phyloP scores from a whole-genome alignment of 805 yeast species.

The Naumovozyma castellii region DNA sequence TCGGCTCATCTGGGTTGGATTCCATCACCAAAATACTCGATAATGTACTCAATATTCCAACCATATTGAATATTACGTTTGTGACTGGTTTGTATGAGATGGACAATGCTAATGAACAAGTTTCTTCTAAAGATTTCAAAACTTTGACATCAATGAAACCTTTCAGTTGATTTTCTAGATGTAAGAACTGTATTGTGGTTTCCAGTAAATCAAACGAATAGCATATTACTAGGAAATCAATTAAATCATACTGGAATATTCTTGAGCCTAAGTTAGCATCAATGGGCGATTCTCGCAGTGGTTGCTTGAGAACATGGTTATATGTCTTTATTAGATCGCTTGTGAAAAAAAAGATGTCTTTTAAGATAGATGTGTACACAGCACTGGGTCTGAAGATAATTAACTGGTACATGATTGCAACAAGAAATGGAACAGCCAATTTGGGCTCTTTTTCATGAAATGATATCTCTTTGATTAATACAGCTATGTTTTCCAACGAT shows the following conservation, averaged over 20 bases:
- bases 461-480: conserved; percentile 23
- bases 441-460: conserved; percentile 17
- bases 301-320: conserved; percentile 20
- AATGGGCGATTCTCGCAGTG: conserved; percentile 13
- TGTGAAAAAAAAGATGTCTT: conserved; percentile 21
- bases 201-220: conserved; percentile 52
- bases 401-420: conserved; percentile 47
- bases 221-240: conserved; percentile 43
- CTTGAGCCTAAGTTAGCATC: conserved; percentile 23
- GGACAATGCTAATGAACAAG: conserved; percentile 36
- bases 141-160: conserved; percentile 13
- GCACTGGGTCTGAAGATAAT: conserved; percentile 58
- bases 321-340: conserved; percentile 21
- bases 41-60: conserved; percentile 44
- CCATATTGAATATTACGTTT: conserved; percentile 40
- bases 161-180: conserved; percentile 6
- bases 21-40: conserved; percentile 19
- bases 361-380: conserved; percentile 33
- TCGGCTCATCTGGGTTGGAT: neutral
- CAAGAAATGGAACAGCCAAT: conserved; percentile 45
- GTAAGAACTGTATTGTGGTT: conserved; percentile 20
- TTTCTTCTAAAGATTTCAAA: conserved; percentile 22
- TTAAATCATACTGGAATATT: conserved; percentile 37
- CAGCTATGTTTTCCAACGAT: conserved; percentile 19
- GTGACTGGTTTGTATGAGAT: conserved; percentile 40